Evolutionary conservation across 108 stramenopile species (phyloP), one percentile per base, ranked within the genome.

Genomic region (Seminavis robusta): DNA sequence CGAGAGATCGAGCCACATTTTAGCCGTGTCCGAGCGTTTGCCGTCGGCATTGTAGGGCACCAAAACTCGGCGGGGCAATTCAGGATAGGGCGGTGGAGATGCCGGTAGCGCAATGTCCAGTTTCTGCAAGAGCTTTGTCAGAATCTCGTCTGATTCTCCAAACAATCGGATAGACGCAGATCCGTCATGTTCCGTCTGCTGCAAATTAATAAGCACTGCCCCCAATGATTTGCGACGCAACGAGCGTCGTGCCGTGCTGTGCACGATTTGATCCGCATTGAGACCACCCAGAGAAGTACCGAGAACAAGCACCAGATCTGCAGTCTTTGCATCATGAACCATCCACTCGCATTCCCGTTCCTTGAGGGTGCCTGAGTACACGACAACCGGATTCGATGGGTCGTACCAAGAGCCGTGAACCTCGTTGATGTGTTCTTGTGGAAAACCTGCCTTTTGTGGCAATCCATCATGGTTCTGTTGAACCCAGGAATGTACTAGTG

Each of bases 391-490:
- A 27, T 60, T 60, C 15, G 47, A 49, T 4, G 59, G 59, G 30
- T 60, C 59, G 47, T 44, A 60, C 59, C 59, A 60, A 31, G 46
- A 26, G 4, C 59, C 59, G 19, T 60, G 59, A 31, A 60, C 48
- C 26, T 60, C 59, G 27, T 60, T 60, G 0, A 60, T 60, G 7
- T 13, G 5, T 2, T 42, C 47, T 16, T 60, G 59, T 13, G 38
- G 38, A 23, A 42, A 27, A 8, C 59, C 59, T 5, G 59, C 59
- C 47, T 60, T 60, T 60, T 60, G 59, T 5, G 59, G 59, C 28
- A 60, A 44, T 17, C 59, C 59, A 20, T 60, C 59, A 47, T 60
- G 59, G 17, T 60, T 60, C 46, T 60, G 59, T 33, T 60, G 59
- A 4, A 60, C 27, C 59, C 59, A 60, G 6, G 23, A 16, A 33